A percentile compares a stretch with the other conserved stretches of the same genome.
phyloP scores from a whole-genome alignment of 2,329 filamentous ascomycete species.

The Nemania sp. region DNA sequence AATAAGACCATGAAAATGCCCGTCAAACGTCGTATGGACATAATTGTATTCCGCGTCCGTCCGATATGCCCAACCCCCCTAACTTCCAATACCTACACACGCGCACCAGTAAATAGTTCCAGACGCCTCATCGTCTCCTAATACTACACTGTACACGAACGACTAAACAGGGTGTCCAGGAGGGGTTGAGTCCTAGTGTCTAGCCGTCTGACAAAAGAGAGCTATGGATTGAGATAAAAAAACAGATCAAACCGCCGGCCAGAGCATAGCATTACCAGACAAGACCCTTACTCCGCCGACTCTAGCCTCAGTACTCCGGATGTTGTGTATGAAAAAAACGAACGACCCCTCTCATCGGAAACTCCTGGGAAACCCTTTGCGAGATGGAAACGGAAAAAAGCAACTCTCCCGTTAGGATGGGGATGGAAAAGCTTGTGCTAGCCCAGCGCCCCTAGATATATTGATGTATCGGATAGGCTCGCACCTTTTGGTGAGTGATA shows the following conservation, averaged over 20 bases:
- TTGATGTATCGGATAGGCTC: constrained; percentile 14
- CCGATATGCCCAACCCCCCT: background rate
- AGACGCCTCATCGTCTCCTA: constrained; percentile 32
- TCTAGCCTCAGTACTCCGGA: constrained; percentile 31
- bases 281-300: constrained; percentile 24
- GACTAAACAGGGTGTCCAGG: background rate
- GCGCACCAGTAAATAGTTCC: constrained; percentile 17
- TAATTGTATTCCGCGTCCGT: constrained; percentile 25
- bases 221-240: constrained; percentile 3
- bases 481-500: constrained; percentile 21
- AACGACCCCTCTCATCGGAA: constrained; percentile 21
- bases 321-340: constrained; percentile 16
- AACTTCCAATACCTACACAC: constrained; percentile 8
- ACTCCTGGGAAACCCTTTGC: constrained; percentile 22
- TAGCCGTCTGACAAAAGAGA: constrained; percentile 15
- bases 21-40: constrained; percentile 15
- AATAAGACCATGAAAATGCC: background rate
- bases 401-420: constrained; percentile 19
- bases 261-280: constrained; percentile 13
- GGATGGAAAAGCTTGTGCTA: background rate
- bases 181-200: constrained; percentile 1
- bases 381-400: constrained; percentile 4
- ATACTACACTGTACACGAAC: constrained; percentile 40
- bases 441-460: constrained; percentile 24
- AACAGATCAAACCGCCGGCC: constrained; percentile 12